Conservation (phyloP, 139 green algal genomes). For the Trebouxia sp. region DNA sequence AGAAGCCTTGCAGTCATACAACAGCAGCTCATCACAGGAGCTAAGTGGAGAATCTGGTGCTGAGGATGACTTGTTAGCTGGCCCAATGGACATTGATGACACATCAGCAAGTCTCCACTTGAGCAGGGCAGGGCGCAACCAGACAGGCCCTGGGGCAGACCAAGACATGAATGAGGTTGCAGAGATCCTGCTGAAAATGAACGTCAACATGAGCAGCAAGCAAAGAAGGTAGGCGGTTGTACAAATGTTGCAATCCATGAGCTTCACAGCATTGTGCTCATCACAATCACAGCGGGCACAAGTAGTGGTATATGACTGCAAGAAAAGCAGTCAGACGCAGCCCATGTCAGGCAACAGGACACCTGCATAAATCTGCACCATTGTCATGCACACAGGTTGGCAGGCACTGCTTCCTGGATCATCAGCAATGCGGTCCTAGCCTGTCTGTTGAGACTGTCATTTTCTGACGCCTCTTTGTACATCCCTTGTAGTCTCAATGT, state of each 20-base stretch:
- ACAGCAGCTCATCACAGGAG: slow-evolving; percentile 27
- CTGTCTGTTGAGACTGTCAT: too few species aligned
- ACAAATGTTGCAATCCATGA: too few species aligned
- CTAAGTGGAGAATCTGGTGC: background rate
- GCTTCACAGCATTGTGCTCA: too few species aligned
- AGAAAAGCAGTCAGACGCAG: too few species aligned
- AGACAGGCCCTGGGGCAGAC: background rate
- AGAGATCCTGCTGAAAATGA: slow-evolving; percentile 50
- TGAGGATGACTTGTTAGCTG: slow-evolving; percentile 33
- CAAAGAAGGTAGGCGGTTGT: slow-evolving; percentile 20
- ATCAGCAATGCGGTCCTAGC: too few species aligned
- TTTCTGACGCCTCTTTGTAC: too few species aligned
- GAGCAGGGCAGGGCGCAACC: too few species aligned
- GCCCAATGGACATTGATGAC: slow-evolving; percentile 37
- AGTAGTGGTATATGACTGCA: too few species aligned
- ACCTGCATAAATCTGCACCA: too few species aligned
- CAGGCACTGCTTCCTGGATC: background rate
- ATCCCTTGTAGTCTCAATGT: too few species aligned
- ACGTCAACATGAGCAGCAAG: slow-evolving; percentile 22
- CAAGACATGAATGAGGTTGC: slow-evolving; percentile 56
- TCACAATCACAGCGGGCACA: too few species aligned
- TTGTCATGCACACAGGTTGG: background rate
- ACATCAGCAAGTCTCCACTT: background rate
- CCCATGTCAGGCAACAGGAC: too few species aligned
- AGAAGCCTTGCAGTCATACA: background rate